A percentile compares a stretch with the other conserved stretches of the same genome.
These are phyloP conservation scores for Peronospora tabacina DNA, from an alignment of 352 stramenopile genomes.

Conservation along the genomic window DNA sequence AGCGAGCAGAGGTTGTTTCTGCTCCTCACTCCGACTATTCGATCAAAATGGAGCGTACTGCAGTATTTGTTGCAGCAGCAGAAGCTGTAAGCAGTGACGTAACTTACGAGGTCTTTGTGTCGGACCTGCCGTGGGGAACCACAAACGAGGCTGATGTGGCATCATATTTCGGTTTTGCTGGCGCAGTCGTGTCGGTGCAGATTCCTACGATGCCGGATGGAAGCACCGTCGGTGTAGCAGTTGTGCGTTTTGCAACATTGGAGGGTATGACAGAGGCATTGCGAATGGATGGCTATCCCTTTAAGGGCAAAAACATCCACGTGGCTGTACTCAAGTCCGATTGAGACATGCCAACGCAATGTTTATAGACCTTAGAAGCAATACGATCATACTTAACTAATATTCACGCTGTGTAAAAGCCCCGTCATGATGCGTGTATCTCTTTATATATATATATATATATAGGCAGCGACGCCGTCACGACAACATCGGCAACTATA, in stretches of 20 bases:
- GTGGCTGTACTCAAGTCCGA: constrained; percentile 33
- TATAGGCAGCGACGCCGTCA: neutral
- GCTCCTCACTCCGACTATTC: constrained; percentile 20
- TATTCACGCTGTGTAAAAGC: neutral
- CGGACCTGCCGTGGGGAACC: constrained; percentile 52
- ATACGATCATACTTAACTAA: constrained; percentile 14
- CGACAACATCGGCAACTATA: neutral
- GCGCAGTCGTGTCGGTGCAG: constrained; percentile 41
- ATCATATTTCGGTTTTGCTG: constrained; percentile 57
- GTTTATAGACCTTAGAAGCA: constrained; percentile 32
- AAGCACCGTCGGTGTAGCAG: constrained; percentile 57
- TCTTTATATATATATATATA: too few relatives aligned
- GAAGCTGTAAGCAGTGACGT: constrained; percentile 11
- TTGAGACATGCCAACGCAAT: constrained; percentile 2
- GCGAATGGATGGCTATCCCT: constrained; percentile 61
- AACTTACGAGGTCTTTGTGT: constrained; percentile 50
- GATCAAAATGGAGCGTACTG: constrained; percentile 47
- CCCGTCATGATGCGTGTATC: neutral
- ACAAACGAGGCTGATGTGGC: constrained; percentile 41
- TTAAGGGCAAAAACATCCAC: constrained; percentile 58
- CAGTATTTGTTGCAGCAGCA: constrained; percentile 15
- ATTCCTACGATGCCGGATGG: constrained; percentile 69
- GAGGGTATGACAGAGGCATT: constrained; percentile 47
- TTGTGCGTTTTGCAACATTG: constrained; percentile 47
- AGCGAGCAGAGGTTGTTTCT: constrained; percentile 22